Conservation (phyloP, 148 eudicot species). For the Camellia sinensis region DNA sequence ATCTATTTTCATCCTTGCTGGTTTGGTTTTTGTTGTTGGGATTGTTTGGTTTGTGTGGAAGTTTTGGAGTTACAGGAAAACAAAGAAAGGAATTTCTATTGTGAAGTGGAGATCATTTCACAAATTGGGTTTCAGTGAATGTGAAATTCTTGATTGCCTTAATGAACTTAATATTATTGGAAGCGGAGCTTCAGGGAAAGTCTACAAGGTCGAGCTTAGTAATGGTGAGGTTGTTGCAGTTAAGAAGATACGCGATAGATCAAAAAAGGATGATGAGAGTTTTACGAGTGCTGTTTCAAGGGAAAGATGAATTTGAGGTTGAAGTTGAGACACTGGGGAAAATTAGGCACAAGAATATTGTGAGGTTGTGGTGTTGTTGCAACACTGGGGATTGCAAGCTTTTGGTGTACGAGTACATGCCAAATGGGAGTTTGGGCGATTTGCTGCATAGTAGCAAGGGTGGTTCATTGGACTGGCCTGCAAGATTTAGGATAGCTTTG, state of each 20-base stretch:
- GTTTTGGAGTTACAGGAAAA: slow-evolving; percentile 26
- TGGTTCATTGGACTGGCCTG: slow-evolving; percentile 42
- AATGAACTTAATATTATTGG: slow-evolving; percentile 48
- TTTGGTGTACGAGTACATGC: slow-evolving; percentile 51
- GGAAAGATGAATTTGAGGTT: slow-evolving; percentile 32
- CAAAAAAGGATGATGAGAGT: not conserved
- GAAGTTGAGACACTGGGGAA: slow-evolving; percentile 53
- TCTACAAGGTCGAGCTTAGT: slow-evolving; percentile 42
- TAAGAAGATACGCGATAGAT: slow-evolving; percentile 32
- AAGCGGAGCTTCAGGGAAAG: slow-evolving; percentile 50
- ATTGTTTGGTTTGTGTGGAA: slow-evolving; percentile 27
- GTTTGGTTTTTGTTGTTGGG: slow-evolving; percentile 28
- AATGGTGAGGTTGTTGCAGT: slow-evolving; percentile 48
- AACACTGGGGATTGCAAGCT: slow-evolving; percentile 33
- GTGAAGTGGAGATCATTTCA: slow-evolving; percentile 56
- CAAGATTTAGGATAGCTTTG: slow-evolving; percentile 35
- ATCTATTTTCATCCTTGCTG: slow-evolving; percentile 23
- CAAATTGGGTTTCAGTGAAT: slow-evolving; percentile 40
- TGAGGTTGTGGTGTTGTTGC: slow-evolving; percentile 51
- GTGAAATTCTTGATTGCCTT: slow-evolving; percentile 33
- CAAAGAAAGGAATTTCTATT: slow-evolving; percentile 4
- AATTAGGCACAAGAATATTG: slow-evolving; percentile 53
- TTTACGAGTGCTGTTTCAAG: slow-evolving; percentile 5
- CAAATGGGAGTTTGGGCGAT: slow-evolving; percentile 52
- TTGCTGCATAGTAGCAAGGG: slow-evolving; percentile 36